Base-by-base conservation (phyloP, 768 basidiomycete genomes). In the Paxillus involutus region DNA sequence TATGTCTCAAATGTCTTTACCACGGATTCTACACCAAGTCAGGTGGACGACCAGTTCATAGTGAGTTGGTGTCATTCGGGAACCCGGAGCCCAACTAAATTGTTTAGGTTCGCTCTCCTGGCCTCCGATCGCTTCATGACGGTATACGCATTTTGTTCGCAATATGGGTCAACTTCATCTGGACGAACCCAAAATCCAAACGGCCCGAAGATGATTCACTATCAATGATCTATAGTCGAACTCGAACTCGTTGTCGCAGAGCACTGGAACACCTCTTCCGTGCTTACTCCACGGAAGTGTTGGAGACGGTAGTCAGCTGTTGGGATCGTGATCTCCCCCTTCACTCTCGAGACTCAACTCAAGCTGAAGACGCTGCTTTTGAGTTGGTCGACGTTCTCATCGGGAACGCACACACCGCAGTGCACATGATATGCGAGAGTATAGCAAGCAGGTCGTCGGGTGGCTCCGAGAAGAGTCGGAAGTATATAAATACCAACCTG, bases 1-100 rank as follows among this genome's bases (percentile, higher is more conserved):
- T 90, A 93, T 62, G 88, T 99, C 48, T 94, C 94, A 2, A 91
- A 85, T 51, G 95, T 98, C 2, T 95, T 99, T 63, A 82, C 88
- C 40, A 83, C 84, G 0, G 91, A 94, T n/a, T 78, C 74, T 35
- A 62, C 72, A 9, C 70, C 77, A 11, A 66, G 69, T 51, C 61
- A 69, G 37, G 63, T 70, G 14, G 84, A 84, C 13, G 88, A 88
- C 36, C 81, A 80, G 56, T 63, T 84, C 9, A 79, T 77, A 52
- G 89, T 86, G 60, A 64, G 82, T 73, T 8, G 37, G 21, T 49
- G 47, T 51, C 52, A 29, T 36, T 43, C 16, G 16, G 29, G 21
- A 37, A 37, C n/a, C 24, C 37, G 19, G 7, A 6, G 40, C 30
- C 49, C 26, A 33, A 30, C 53, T 60, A 47, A 56, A 51, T 47